Evolutionary conservation across 1,284 basidiomycete genomes (phyloP).

Genomic region (Testicularia cyperi): DNA sequence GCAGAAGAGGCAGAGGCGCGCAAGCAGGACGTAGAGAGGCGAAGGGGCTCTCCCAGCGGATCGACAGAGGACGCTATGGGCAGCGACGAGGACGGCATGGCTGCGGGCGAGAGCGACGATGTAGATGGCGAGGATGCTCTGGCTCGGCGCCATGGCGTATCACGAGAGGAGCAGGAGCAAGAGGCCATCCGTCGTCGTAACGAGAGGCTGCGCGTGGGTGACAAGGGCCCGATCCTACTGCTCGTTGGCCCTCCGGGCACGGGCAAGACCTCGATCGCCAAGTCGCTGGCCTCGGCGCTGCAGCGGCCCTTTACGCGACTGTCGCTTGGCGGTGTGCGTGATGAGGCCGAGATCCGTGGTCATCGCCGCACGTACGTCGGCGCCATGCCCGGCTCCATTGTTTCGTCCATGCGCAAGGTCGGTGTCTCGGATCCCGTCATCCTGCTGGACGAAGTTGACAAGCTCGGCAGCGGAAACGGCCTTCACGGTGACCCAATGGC

Average conservation of each 20-base stretch:
- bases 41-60: slow-evolving; percentile 8
- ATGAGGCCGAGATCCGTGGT: slow-evolving; percentile 62
- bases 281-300: slow-evolving; percentile 67
- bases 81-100: slow-evolving; percentile 8
- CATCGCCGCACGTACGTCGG: slow-evolving; percentile 57
- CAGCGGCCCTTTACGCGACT: slow-evolving; percentile 67
- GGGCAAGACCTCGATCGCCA: slow-evolving; percentile 58
- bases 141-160: slow-evolving; percentile 28
- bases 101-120: slow-evolving; percentile 13
- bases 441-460: slow-evolving; percentile 63
- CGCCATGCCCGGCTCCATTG: slow-evolving; percentile 70
- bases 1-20: slow-evolving; percentile 34
- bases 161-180: slow-evolving; percentile 26
- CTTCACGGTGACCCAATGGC: slow-evolving; percentile 62
- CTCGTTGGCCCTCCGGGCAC: slow-evolving; percentile 63
- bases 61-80: slow-evolving; percentile 18
- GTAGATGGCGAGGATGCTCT: slow-evolving; percentile 13
- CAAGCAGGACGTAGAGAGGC: slow-evolving; percentile 22
- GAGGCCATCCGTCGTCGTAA: slow-evolving; percentile 32
- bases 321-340: slow-evolving; percentile 62
- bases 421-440: slow-evolving; percentile 62
- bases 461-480: slow-evolving; percentile 59
- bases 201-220: slow-evolving; percentile 37
- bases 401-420: slow-evolving; percentile 57
- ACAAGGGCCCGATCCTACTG: slow-evolving; percentile 77